A percentile compares a stretch with the other conserved stretches of the same genome.
Evolutionary conservation across 352 stramenopile genomes (phyloP).

Genomic region (Globisporangium middletonii): DNA sequence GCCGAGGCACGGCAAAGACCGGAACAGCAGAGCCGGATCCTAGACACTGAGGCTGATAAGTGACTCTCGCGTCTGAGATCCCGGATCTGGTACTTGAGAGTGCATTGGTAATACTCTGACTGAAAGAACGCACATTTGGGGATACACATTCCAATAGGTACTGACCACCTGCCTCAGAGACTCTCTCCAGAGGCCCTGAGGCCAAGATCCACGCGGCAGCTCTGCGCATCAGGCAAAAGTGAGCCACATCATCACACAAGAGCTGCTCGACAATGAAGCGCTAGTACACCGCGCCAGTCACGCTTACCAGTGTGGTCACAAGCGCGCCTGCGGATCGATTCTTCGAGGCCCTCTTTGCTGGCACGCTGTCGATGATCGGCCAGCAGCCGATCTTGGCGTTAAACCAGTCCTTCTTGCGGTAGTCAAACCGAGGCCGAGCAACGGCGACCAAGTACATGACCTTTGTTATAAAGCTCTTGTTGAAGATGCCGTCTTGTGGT

Average conservation of each 20-base stretch:
- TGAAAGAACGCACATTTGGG: too few species aligned
- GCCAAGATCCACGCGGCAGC: too few species aligned
- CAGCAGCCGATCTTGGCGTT: slow-evolving; percentile 1
- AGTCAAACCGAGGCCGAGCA: background rate
- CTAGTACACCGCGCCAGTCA: background rate
- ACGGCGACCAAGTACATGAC: slow-evolving; percentile 6
- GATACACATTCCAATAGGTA: too few species aligned
- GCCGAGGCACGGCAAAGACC: too few species aligned
- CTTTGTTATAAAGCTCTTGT: slow-evolving; percentile 1
- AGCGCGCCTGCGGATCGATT: background rate
- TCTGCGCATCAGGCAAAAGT: too few species aligned
- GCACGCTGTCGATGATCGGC: background rate
- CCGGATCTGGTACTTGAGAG: too few species aligned
- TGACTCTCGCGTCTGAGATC: too few species aligned
- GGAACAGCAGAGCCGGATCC: too few species aligned
- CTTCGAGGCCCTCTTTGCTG: background rate
- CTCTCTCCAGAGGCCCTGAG: too few species aligned
- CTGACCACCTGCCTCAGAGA: too few species aligned
- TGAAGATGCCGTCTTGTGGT: background rate
- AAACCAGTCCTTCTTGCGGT: background rate
- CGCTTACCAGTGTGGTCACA: background rate
- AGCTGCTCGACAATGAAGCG: slow-evolving; percentile 1
- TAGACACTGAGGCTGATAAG: too few species aligned
- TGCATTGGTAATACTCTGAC: too few species aligned
- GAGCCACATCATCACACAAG: background rate